Percentiles rank a stretch among this genome's conserved stretches.
phyloP scores from a whole-genome alignment of 1,139 yeast genomes.

The Protomyces gravidus region DNA sequence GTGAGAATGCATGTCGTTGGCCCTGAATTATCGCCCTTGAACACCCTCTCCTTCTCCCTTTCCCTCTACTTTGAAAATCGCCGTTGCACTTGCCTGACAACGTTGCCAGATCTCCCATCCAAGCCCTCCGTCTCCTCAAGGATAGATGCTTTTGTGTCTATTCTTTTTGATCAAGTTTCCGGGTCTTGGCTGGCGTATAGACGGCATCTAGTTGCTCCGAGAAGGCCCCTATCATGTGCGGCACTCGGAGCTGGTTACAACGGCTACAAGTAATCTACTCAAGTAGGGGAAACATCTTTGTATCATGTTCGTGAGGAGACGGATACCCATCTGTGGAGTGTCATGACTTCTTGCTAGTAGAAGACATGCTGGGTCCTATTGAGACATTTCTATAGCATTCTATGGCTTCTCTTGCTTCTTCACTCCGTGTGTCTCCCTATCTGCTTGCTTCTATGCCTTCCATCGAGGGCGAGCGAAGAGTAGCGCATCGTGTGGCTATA shows the following conservation, averaged over 20 bases:
- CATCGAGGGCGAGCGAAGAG: too few species aligned
- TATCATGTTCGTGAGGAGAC: neutral
- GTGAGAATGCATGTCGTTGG: too few species aligned
- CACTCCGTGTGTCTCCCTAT: too few species aligned
- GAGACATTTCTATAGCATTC: neutral
- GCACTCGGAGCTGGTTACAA: slow-evolving; percentile 5
- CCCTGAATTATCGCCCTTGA: too few species aligned
- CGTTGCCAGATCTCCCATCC: neutral
- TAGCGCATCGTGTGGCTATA: too few species aligned
- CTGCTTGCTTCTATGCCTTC: too few species aligned
- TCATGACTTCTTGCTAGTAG: neutral
- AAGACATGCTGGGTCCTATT: neutral
- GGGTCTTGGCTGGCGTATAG: slow-evolving; percentile 2
- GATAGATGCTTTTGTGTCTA: neutral
- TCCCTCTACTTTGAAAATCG: slow-evolving; percentile 1
- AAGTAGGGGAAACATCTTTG: neutral
- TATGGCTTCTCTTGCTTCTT: neutral
- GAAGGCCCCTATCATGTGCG: slow-evolving; percentile 1
- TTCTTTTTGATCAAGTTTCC: neutral
- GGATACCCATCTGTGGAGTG: neutral
- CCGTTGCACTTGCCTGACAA: slow-evolving; percentile 2
- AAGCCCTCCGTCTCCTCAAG: slow-evolving; percentile 2
- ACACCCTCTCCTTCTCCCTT: neutral
- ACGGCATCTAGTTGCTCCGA: slow-evolving; percentile 3
- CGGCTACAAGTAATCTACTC: neutral